phyloP scores from a whole-genome alignment of 1,139 yeast species.

The Diutina ranongensis region DNA sequence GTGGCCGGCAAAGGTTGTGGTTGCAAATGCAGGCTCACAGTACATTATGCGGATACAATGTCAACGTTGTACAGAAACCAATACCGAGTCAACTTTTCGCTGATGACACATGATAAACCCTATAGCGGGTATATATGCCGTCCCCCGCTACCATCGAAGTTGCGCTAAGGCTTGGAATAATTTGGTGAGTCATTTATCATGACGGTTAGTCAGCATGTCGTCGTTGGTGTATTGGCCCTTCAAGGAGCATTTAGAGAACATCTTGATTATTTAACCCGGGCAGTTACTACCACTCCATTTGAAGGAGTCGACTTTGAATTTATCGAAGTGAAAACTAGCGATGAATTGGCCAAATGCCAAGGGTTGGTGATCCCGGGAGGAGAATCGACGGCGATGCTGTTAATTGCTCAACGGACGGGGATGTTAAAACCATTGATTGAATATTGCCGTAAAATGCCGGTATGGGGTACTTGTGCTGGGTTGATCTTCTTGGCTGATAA shows the following conservation, averaged over 20 bases:
- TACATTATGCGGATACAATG: neutral
- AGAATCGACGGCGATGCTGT: slow-evolving; percentile 67
- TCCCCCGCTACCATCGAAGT: too few species aligned
- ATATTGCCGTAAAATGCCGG: slow-evolving; percentile 44
- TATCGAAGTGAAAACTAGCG: slow-evolving; percentile 41
- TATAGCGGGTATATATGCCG: too few species aligned
- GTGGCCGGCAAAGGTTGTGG: neutral
- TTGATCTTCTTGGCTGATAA: slow-evolving; percentile 54
- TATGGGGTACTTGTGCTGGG: slow-evolving; percentile 90
- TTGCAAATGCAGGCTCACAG: too few species aligned
- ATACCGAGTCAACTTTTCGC: neutral
- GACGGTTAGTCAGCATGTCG: neutral
- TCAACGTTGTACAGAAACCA: too few species aligned
- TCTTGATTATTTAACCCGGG: slow-evolving; percentile 36
- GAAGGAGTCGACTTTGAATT: slow-evolving; percentile 16
- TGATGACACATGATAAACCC: too few species aligned
- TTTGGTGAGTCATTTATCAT: neutral
- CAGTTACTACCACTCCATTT: slow-evolving; percentile 18
- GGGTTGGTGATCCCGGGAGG: slow-evolving; percentile 75
- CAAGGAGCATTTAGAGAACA: slow-evolving; percentile 80
- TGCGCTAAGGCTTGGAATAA: too few species aligned
- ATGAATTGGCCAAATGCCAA: slow-evolving; percentile 38
- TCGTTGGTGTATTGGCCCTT: slow-evolving; percentile 62
- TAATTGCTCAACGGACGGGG: slow-evolving; percentile 57
- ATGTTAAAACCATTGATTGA: slow-evolving; percentile 43